A percentile compares a stretch with the other conserved stretches of the same genome.
Evolutionary conservation across 257 asterid genomes (phyloP).

Genomic region (Osmanthus fragrans): DNA sequence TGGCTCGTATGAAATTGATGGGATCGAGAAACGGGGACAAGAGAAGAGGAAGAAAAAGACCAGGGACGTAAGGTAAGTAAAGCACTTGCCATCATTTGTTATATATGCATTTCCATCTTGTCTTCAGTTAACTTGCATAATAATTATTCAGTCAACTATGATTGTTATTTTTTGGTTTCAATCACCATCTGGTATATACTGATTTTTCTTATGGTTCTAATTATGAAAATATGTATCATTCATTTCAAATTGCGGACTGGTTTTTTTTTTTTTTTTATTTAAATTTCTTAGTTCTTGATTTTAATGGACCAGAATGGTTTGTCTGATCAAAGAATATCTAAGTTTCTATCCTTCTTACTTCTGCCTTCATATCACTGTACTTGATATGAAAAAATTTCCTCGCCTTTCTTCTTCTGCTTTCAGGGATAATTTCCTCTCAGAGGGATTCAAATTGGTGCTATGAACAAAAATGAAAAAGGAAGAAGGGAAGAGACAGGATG

Average conservation of each 20-base stretch:
- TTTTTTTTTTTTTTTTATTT: too few species aligned
- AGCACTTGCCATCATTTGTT: not conserved
- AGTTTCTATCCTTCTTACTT: not conserved
- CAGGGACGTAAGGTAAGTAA: conserved; percentile 35
- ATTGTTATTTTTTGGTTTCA: conserved; percentile 5
- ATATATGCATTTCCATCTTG: conserved; percentile 3
- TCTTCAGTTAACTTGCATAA: conserved; percentile 24
- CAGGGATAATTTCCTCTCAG: conserved; percentile 65
- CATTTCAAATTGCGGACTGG: not conserved
- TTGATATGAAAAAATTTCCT: not conserved
- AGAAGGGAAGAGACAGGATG: not conserved
- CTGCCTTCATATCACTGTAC: not conserved
- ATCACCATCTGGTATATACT: conserved; percentile 20
- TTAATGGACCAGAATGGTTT: not conserved
- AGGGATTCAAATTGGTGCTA: conserved; percentile 72
- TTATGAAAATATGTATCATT: not conserved
- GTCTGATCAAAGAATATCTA: not conserved
- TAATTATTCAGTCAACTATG: conserved; percentile 26
- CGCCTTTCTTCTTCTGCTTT: not conserved
- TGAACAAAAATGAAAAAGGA: conserved; percentile 25
- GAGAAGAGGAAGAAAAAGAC: conserved; percentile 24
- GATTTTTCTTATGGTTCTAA: conserved; percentile 13
- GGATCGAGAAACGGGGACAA: conserved; percentile 27
- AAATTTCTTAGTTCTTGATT: not conserved
- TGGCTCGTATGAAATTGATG: conserved; percentile 14